Evolutionary conservation across 257 asterid genomes (phyloP).

Genomic region (Rhazya stricta): DNA sequence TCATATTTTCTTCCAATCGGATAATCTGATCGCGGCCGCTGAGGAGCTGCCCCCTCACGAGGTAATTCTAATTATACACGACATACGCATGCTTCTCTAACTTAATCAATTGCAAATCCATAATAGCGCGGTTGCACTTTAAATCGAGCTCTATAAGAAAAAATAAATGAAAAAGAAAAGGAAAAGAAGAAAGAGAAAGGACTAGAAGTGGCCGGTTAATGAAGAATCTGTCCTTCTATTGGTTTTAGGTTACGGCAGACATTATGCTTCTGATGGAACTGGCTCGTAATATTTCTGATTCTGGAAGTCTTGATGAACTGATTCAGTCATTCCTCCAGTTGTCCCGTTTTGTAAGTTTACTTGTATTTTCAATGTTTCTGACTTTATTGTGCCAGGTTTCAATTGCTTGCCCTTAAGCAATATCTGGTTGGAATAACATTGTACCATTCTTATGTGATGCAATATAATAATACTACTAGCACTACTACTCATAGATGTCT

Average conservation of each 20-base stretch:
- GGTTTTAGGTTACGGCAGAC: constrained; percentile 58
- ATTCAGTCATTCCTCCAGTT: constrained; percentile 16
- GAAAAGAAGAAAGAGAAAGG: background rate
- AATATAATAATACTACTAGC: background rate
- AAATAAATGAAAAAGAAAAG: background rate
- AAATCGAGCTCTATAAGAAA: background rate
- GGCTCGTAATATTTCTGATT: constrained; percentile 23
- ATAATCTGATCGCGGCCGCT: constrained; percentile 46
- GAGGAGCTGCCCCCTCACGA: constrained; percentile 63
- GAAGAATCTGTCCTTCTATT: background rate
- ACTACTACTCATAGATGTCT: no score
- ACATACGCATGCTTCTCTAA: background rate
- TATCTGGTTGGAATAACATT: background rate
- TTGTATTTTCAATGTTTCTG: background rate
- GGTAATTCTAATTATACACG: constrained; percentile 27
- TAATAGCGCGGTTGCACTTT: constrained; percentile 2
- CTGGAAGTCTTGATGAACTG: constrained; percentile 14
- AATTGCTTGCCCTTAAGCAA: background rate
- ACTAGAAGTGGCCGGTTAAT: background rate
- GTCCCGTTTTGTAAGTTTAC: constrained; percentile 18
- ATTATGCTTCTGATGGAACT: constrained; percentile 62
- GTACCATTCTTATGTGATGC: background rate
- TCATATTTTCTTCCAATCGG: constrained; percentile 56
- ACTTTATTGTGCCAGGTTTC: background rate
- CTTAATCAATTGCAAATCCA: background rate